Base-by-base conservation (phyloP, 768 basidiomycete species). In the Auriscalpium vulgare region DNA sequence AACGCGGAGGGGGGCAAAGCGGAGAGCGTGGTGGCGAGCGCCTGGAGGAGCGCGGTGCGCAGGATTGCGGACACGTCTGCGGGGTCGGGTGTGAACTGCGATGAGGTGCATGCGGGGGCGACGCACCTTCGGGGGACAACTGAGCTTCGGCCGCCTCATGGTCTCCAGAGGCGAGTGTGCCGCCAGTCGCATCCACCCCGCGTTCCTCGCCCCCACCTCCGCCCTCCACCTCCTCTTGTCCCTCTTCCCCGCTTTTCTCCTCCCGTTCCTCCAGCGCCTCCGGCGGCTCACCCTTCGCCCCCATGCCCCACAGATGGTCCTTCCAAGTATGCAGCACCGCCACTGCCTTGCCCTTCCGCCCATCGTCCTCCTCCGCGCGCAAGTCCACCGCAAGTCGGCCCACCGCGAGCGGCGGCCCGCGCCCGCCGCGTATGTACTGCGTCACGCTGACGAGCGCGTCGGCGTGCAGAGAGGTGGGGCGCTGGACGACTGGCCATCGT, bases 301-400 rank as follows among this genome's bases (percentile, higher is more conserved):
- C 90, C 73, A 87, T 75, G 10, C 83, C 78, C 81, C 87, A 92
- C 10, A 91, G 66, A 62, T 76, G 70, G 62, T 92, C 90, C 63
- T 85, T 87, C 83, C 86, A 90, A 2, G 83, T 80, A 62, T 92
- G 91, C 17, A 85, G 59, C 4, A 90, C 71, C 38, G 75, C 73
- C 9, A 91, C 87, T 0, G 88, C 91, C 66, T 92, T 92, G 1
- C 91, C 91, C 63, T 88, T 53, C 52, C 73, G 75, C 19, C 69
- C 72, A n/a, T 70, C 69, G 6, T 53, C 35, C n/a, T 61, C 52
- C 40, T 62, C 63, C 1, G 64, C 60, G 7, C 29, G 29, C 29
- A 29, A 29, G 13, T 61, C 49, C 16, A 88, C 69, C 4, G 83
- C 87, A 78, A 90, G 79, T 23, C 77, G 75, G 1, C 91, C 91